phyloP scores from a whole-genome alignment of 2,329 filamentous ascomycete genomes.

The Xylaria sp. region DNA sequence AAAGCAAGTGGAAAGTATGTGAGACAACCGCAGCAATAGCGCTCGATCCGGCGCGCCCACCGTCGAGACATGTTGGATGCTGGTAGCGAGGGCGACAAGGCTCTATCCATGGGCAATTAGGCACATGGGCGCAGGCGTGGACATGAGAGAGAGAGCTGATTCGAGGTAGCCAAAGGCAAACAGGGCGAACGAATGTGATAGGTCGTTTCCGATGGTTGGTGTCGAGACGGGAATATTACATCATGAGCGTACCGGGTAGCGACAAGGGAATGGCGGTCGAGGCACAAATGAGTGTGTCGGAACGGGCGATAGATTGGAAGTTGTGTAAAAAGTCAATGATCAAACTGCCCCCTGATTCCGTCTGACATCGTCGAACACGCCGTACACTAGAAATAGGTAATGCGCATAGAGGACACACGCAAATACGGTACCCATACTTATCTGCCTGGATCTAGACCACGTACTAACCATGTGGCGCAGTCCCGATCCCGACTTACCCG shows the following conservation, averaged over 20 bases:
- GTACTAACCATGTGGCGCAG: not conserved
- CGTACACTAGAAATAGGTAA: too few relatives aligned
- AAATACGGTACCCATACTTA: not conserved
- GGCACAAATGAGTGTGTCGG: constrained; percentile 21
- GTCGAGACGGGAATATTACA: constrained; percentile 19
- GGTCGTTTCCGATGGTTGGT: not conserved
- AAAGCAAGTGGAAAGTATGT: constrained; percentile 90
- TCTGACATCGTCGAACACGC: constrained; percentile 7
- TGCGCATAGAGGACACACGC: not conserved
- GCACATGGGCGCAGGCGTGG: not conserved
- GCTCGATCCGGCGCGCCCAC: constrained; percentile 78
- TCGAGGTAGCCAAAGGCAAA: not conserved
- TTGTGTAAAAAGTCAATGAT: constrained; percentile 2
- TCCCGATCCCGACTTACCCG: not conserved
- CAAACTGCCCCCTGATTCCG: not conserved
- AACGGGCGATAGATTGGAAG: not conserved
- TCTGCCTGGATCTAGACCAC: not conserved
- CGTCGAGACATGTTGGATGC: constrained; percentile 63
- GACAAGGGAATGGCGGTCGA: not conserved
- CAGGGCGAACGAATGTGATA: constrained; percentile 10
- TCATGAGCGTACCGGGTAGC: constrained; percentile 22
- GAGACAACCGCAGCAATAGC: constrained; percentile 80
- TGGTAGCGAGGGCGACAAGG: constrained; percentile 40
- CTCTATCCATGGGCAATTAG: constrained; percentile 41
- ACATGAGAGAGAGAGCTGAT: not conserved